Evolutionary conservation across 257 asterid genomes (phyloP), one percentile per base, ranked within the genome.

Genomic region (Nicotiana tabacum): DNA sequence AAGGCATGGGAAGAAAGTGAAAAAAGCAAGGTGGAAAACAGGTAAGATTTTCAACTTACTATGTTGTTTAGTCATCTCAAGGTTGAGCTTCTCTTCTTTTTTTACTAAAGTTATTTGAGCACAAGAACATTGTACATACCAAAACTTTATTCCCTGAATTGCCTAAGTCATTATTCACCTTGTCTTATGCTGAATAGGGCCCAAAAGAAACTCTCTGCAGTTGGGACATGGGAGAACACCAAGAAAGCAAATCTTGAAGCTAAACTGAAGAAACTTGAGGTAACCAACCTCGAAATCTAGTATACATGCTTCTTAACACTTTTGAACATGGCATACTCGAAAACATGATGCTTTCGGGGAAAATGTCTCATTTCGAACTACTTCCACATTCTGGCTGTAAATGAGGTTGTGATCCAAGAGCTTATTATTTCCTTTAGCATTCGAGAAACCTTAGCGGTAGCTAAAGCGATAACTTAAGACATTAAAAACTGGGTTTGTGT

Each of bases 1-100:
- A 91, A 90, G 89, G 98, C 98, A 43, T 94, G 97, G 98, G 98
- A 94, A 84, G 97, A 94, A 39, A 88, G 89, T 72, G 98, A 92
- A 86, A 92, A 92, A 15, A 55, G 88, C 86, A 94, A 91, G 91
- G 95, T 86, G 70, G 93, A 92, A 62, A 94, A 94, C 93, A 92
- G 88, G 98, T 94, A 86, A 89, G 90, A 81, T 85, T 74, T 82
- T n/a, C 64, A 64, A 10, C 51, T 62, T n/a, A 30, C 17, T 61
- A 6, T 55, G 17, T 77, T 12, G 16, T 35, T 66, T 66, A 2
- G 55, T 55, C 16, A 32, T 13, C 24, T 39, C 16, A n/a, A 53
- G 21, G 46, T 67, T 82, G 21, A 9, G 27, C n/a, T 46, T 62
- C 9, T 53, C 13, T 53, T 4, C 0, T 55, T 55, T 53, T 21